Evolutionary conservation across 2,329 filamentous ascomycete genomes (phyloP).

Genomic region (Aspergillus sojae): DNA sequence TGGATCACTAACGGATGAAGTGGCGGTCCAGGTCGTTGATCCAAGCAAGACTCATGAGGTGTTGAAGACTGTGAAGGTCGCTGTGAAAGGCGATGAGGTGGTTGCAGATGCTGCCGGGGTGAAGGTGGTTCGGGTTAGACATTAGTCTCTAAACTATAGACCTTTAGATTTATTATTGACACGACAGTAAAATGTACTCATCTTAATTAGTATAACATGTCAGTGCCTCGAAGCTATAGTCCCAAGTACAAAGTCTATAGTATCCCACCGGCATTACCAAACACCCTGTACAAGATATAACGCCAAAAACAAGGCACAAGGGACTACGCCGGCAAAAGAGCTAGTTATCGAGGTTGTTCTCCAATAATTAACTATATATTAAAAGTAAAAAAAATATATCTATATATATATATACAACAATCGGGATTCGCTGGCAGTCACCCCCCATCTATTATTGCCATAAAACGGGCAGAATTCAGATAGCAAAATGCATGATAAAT

Average conservation of each 20-base stretch:
- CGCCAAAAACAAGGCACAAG: not conserved
- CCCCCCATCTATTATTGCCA: too few species aligned
- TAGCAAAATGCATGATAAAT: too few species aligned
- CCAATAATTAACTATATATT: not conserved
- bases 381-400: not conserved
- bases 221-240: too few species aligned
- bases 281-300: not conserved
- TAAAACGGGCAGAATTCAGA: too few species aligned
- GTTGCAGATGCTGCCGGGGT: constrained; percentile 24
- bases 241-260: too few species aligned
- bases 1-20: constrained; percentile 22
- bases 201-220: too few species aligned
- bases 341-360: not conserved
- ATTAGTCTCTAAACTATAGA: constrained; percentile 4
- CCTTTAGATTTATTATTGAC: not conserved
- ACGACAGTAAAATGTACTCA: not conserved
- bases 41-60: constrained; percentile 28
- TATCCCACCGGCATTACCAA: too few species aligned
- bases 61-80: constrained; percentile 27
- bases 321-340: not conserved
- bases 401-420: not conserved
- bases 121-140: constrained; percentile 25
- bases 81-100: constrained; percentile 15
- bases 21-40: constrained; percentile 30
- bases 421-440: too few species aligned